Base-by-base conservation (phyloP, 805 yeast species). In the Lachancea nothofagi region DNA sequence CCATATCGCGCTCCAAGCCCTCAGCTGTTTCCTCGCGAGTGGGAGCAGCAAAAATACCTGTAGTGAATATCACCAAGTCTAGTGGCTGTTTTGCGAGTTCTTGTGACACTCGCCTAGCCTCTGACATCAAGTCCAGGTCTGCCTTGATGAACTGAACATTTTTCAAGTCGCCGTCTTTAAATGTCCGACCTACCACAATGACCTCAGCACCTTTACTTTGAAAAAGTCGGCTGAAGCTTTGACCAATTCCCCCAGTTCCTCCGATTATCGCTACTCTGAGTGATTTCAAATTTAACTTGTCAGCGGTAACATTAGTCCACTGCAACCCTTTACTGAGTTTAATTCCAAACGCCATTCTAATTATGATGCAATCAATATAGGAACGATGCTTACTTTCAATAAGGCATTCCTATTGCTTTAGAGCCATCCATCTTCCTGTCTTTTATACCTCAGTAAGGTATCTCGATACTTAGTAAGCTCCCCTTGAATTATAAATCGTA, bases 161-260 rank as follows among this genome's bases (percentile, higher is more conserved):
- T 9, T 45, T 29, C 7, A 41, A 22, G 4, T 40, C 57, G 2
- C 33, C 29, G 36, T 64, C 69, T 31, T 61, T 53, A 41, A 64
- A 62, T 0, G 64, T 57, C 27, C 54, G 49, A 1, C 69, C 68
- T 19, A 63, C 53, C 26, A 65, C 69, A 1, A 63, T 62, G 5
- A 64, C 67, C 1, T 50, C 29, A 1, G 59, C 62, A 18, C 66
- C 67, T 4, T 43, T 31, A 2, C 35, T 9, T 0, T 64, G 60
- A 10, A 62, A 40, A 5, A 38, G 34, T 10, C 37, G 40, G 3
- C 58, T 45, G 13, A 66, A 44, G 2, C 67, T 58, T n/a, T 64
- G 54, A 2, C 71, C 71, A 4, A 65, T 36, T 2, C 71, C 71
- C 36, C 64, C 63, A 1, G 70, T 66, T 13, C 71, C 71, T 22